A percentile compares a stretch with the other conserved stretches of the same genome.
These are phyloP conservation scores for Fusarium avenaceum DNA, from an alignment of 2,329 filamentous ascomycete genomes.

Conservation along the genomic window DNA sequence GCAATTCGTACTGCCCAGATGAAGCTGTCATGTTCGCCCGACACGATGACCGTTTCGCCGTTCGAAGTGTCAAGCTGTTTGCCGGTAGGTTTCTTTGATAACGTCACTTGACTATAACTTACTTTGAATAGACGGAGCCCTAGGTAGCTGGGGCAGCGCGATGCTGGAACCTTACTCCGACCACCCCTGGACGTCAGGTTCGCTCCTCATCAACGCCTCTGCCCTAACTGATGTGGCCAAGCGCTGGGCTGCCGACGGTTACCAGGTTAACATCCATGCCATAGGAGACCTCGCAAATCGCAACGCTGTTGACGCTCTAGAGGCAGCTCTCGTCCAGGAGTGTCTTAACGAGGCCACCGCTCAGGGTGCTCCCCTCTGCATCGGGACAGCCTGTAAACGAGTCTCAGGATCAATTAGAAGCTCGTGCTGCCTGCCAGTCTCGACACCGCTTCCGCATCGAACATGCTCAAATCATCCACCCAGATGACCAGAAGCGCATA, in stretches of 20 bases:
- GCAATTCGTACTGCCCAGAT: slow-evolving; percentile 73
- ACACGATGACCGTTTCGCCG: slow-evolving; percentile 64
- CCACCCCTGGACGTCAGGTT: slow-evolving; percentile 71
- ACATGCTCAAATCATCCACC: slow-evolving; percentile 78
- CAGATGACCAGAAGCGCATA: slow-evolving; percentile 72
- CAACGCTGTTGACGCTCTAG: slow-evolving; percentile 73
- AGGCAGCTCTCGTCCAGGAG: slow-evolving; percentile 65
- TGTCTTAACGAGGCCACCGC: slow-evolving; percentile 59
- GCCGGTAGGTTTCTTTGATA: slow-evolving; percentile 62
- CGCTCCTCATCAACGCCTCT: slow-evolving; percentile 75
- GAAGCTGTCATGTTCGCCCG: slow-evolving; percentile 61
- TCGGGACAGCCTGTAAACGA: slow-evolving; percentile 5
- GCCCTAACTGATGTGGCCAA: slow-evolving; percentile 66
- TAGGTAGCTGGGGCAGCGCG: slow-evolving; percentile 79
- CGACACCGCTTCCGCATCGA: slow-evolving; percentile 75
- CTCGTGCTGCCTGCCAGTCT: slow-evolving; percentile 65
- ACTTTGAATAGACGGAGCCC: slow-evolving; percentile 68
- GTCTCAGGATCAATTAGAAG: slow-evolving; percentile 33
- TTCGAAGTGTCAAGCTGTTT: slow-evolving; percentile 77
- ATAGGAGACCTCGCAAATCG: slow-evolving; percentile 79
- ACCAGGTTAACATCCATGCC: slow-evolving; percentile 79
- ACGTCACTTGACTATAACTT: neutral
- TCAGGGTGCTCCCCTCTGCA: slow-evolving; percentile 28
- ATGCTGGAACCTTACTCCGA: slow-evolving; percentile 79
- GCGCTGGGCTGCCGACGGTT: slow-evolving; percentile 71